Evolutionary conservation across 768 basidiomycete genomes (phyloP).

Genomic region (Leccinum pellstonianum): DNA sequence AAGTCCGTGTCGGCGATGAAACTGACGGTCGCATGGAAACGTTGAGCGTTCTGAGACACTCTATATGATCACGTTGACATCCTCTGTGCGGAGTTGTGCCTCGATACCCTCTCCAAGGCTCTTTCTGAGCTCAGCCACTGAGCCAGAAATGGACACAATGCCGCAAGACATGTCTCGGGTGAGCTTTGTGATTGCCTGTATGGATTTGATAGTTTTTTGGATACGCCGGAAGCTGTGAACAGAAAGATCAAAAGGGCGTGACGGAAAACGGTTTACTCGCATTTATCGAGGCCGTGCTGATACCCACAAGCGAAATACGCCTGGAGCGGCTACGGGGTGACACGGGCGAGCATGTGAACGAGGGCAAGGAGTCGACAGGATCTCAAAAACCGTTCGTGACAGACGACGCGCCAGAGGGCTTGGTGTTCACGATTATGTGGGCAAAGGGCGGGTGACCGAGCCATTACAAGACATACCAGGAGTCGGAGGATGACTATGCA

Average conservation of each 20-base stretch:
- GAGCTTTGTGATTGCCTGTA: conserved; percentile 95
- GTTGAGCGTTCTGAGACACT: conserved; percentile 89
- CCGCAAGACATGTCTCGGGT: conserved; percentile 89
- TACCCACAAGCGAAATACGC: conserved; percentile 79
- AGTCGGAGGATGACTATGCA: conserved; percentile 72
- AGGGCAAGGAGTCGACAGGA: conserved; percentile 45
- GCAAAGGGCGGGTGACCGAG: conserved; percentile 72
- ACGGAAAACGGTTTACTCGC: conserved; percentile 86
- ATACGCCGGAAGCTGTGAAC: conserved; percentile 76
- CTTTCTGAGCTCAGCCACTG: conserved; percentile 94
- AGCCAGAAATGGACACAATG: conserved; percentile 98
- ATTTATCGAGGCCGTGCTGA: conserved; percentile 83
- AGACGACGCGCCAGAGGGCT: conserved; percentile 73
- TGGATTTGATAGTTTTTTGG: conserved; percentile 92
- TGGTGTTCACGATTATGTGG: conserved; percentile 76
- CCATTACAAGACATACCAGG: conserved; percentile 68
- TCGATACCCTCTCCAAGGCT: conserved; percentile 88
- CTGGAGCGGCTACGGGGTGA: conserved; percentile 54
- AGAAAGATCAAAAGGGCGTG: conserved; percentile 71
- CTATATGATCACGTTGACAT: conserved; percentile 82
- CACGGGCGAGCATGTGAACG: conserved; percentile 39
- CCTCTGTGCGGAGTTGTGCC: conserved; percentile 84
- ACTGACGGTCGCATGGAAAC: conserved; percentile 95
- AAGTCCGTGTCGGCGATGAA: conserved; percentile 97
- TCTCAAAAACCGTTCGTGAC: conserved; percentile 63